phyloP scores from a whole-genome alignment of 1,284 basidiomycete genomes.

The Cutaneotrichosporon sp. region DNA sequence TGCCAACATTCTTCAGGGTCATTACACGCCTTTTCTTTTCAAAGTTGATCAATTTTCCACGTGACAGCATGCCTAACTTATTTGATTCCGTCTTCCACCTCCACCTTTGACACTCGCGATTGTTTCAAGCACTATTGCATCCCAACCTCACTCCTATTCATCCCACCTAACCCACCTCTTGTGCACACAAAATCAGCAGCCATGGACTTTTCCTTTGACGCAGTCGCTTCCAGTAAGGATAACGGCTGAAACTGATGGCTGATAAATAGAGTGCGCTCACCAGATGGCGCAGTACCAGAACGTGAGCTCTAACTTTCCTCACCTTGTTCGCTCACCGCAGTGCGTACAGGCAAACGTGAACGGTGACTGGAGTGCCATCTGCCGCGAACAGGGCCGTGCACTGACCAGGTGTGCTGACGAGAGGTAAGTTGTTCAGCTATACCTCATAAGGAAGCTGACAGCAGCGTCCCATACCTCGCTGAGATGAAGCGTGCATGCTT shows the following conservation, averaged over 20 bases:
- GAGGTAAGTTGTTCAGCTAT: slow-evolving; percentile 29
- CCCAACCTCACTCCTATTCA: background rate
- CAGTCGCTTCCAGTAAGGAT: slow-evolving; percentile 49
- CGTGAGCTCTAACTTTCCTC: slow-evolving; percentile 25
- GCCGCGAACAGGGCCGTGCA: slow-evolving; percentile 40
- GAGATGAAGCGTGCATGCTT: slow-evolving; percentile 45
- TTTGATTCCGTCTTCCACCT: background rate
- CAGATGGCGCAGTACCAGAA: slow-evolving; percentile 52
- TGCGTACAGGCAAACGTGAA: slow-evolving; percentile 47
- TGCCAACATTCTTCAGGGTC: too few relatives aligned
- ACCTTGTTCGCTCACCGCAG: slow-evolving; percentile 22
- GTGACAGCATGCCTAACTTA: too few relatives aligned
- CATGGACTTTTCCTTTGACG: slow-evolving; percentile 52
- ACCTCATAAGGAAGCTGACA: background rate
- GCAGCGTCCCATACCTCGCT: slow-evolving; percentile 47
- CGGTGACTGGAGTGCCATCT: slow-evolving; percentile 46
- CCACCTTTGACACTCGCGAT: background rate
- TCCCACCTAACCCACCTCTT: too few relatives aligned
- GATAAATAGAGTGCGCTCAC: slow-evolving; percentile 43
- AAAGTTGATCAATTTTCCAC: too few relatives aligned
- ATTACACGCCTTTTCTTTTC: too few relatives aligned
- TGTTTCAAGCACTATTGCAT: background rate
- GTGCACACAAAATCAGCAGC: background rate
- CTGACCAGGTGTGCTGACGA: slow-evolving; percentile 48
- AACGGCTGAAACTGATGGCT: background rate